A percentile compares a stretch with the other conserved stretches of the same genome.
phyloP scores from a whole-genome alignment of 768 basidiomycete species.

The Auriculariales sp. region DNA sequence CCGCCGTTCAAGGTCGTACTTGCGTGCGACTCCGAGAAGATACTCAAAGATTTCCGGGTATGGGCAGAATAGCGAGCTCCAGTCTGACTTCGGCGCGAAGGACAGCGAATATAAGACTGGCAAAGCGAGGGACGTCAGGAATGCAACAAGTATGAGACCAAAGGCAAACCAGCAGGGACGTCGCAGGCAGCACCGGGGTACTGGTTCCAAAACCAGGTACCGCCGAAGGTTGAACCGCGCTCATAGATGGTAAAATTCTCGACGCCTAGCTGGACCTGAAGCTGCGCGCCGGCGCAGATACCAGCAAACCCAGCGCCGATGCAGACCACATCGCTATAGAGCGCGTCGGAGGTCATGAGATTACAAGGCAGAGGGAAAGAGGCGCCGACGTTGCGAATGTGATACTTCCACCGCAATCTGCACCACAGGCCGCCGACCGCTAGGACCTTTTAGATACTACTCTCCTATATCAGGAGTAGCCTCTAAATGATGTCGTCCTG shows the following conservation, averaged over 20 bases:
- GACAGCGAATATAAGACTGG: conserved; percentile 4
- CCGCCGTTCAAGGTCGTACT: background rate
- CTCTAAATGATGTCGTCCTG: no score
- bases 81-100: conserved; percentile 5
- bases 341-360: no score
- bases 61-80: conserved; percentile 6
- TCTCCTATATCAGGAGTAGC: no score
- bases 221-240: conserved; percentile 6
- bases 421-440: no score
- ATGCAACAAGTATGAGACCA: background rate
- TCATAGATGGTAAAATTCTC: conserved; percentile 12
- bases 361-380: no score
- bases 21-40: background rate
- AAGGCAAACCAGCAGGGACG: no score
- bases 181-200: conserved; percentile 5
- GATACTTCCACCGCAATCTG: no score
- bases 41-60: background rate
- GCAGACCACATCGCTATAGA: conserved; percentile 1
- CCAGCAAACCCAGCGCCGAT: conserved; percentile 13
- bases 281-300: conserved; percentile 11
- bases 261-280: conserved; percentile 10
- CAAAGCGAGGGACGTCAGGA: background rate
- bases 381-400: no score
- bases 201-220: conserved; percentile 9
- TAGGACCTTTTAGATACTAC: no score